Evolutionary conservation across 306 rosid genomes (phyloP).

Genomic region (Lagenaria siceraria): DNA sequence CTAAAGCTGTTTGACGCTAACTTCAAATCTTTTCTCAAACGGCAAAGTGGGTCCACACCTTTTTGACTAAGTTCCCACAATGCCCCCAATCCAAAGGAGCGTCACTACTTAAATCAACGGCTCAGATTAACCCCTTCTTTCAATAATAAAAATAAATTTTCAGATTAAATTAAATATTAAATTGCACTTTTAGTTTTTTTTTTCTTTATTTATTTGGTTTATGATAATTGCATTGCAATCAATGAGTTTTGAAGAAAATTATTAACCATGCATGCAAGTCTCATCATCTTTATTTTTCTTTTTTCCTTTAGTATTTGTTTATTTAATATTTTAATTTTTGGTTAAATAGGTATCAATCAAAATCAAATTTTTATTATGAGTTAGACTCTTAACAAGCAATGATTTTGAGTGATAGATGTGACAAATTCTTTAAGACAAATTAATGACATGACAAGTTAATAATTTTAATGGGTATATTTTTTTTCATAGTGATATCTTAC

Average conservation of each 20-base stretch:
- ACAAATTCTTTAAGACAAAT: neutral
- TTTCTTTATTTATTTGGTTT: neutral
- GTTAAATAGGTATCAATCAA: neutral
- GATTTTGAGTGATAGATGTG: neutral
- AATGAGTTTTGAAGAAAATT: neutral
- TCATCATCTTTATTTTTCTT: neutral
- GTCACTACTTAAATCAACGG: constrained; percentile 12
- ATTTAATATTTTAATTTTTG: no score
- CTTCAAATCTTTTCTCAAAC: constrained; percentile 21
- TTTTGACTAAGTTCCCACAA: constrained; percentile 32
- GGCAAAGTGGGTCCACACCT: constrained; percentile 27
- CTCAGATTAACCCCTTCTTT: neutral
- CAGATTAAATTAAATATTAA: neutral
- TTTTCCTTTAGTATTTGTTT: no score
- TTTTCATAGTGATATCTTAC: neutral
- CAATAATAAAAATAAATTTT: no score
- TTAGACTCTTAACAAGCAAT: neutral
- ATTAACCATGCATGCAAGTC: neutral
- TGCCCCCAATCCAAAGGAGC: neutral
- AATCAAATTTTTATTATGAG: neutral
- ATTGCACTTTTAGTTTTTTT: neutral
- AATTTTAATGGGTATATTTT: neutral
- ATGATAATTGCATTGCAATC: neutral
- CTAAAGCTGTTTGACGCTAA: constrained; percentile 55
- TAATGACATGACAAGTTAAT: neutral